These are phyloP conservation scores for Macroventuria anomochaeta DNA, from an alignment of 2,329 filamentous ascomycete species.

Conservation along the genomic window DNA sequence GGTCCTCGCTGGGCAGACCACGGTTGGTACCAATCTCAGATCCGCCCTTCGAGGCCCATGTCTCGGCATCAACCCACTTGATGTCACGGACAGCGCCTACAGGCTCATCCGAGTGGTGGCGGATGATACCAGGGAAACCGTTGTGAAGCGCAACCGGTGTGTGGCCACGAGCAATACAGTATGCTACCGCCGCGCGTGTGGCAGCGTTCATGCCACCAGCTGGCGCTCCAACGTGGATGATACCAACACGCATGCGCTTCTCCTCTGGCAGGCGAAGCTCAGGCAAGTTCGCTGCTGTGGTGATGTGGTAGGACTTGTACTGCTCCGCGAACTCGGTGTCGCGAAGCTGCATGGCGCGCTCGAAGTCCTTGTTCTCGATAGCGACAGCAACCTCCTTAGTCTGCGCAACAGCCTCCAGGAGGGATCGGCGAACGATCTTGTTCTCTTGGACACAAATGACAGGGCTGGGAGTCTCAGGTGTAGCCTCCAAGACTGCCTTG, in stretches of 20 bases:
- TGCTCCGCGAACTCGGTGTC: conserved; percentile 95
- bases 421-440: conserved; percentile 88
- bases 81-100: conserved; percentile 83
- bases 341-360: conserved; percentile 82
- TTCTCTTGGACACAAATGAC: conserved; percentile 98
- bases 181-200: conserved; percentile 88
- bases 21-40: conserved; percentile 98
- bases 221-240: conserved; percentile 95
- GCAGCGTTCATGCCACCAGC: conserved; percentile 99
- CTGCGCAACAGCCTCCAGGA: conserved; percentile 86
- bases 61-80: conserved; percentile 91
- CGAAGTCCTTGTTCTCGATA: conserved; percentile 85
- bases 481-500: conserved; percentile 53
- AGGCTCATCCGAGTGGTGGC: conserved; percentile 86
- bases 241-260: conserved; percentile 90
- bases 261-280: conserved; percentile 70
- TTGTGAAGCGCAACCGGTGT: conserved; percentile 93
- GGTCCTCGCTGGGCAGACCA: conserved; percentile 85
- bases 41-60: conserved; percentile 94
- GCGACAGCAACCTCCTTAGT: conserved; percentile 84
- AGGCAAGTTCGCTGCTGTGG: conserved; percentile 79
- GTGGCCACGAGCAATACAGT: conserved; percentile 91
- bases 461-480: conserved; percentile 85
- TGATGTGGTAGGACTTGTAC: conserved; percentile 88
- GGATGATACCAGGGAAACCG: conserved; percentile 90